phyloP scores from a whole-genome alignment of 1,284 basidiomycete species.

The Melampsora allii-populina region DNA sequence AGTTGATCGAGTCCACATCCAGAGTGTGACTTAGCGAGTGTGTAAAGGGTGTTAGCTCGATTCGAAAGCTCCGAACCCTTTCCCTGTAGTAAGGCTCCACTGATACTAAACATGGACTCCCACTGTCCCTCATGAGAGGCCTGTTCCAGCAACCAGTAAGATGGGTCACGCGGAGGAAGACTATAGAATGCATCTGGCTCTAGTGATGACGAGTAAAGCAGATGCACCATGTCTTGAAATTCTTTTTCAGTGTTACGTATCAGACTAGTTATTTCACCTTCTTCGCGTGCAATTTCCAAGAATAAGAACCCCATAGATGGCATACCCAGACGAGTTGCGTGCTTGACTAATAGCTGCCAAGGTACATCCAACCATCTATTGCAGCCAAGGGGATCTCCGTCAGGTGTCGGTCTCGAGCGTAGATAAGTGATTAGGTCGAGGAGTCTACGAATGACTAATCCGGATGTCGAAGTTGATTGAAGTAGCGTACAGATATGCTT shows the following conservation, averaged over 20 bases:
- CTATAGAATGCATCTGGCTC: slow-evolving; percentile 98
- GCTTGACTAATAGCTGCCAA: slow-evolving; percentile 66
- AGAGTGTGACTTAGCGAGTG: slow-evolving; percentile 72
- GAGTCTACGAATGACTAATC: slow-evolving; percentile 63
- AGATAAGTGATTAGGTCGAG: slow-evolving; percentile 78
- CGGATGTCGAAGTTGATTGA: slow-evolving; percentile 50
- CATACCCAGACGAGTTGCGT: slow-evolving; percentile 71
- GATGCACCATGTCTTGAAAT: slow-evolving; percentile 70
- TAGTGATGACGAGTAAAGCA: slow-evolving; percentile 89
- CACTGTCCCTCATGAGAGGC: slow-evolving; percentile 90
- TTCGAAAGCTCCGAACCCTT: background rate
- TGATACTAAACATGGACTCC: slow-evolving; percentile 82
- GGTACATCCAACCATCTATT: slow-evolving; percentile 83
- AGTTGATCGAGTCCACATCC: slow-evolving; percentile 81
- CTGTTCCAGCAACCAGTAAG: slow-evolving; percentile 71
- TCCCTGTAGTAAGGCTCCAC: slow-evolving; percentile 76
- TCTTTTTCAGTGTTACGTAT: slow-evolving; percentile 46
- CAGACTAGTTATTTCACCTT: slow-evolving; percentile 50
- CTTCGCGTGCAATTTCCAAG: slow-evolving; percentile 72
- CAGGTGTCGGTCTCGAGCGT: slow-evolving; percentile 62
- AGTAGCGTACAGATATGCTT: slow-evolving; percentile 34
- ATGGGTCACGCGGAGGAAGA: slow-evolving; percentile 71
- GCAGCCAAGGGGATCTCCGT: slow-evolving; percentile 62
- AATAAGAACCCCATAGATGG: slow-evolving; percentile 88
- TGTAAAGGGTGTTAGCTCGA: slow-evolving; percentile 55